Percentiles rank a stretch among this genome's conserved stretches.
phyloP scores from a whole-genome alignment of 2,329 filamentous ascomycete species.

The Sphaerulina musiva region DNA sequence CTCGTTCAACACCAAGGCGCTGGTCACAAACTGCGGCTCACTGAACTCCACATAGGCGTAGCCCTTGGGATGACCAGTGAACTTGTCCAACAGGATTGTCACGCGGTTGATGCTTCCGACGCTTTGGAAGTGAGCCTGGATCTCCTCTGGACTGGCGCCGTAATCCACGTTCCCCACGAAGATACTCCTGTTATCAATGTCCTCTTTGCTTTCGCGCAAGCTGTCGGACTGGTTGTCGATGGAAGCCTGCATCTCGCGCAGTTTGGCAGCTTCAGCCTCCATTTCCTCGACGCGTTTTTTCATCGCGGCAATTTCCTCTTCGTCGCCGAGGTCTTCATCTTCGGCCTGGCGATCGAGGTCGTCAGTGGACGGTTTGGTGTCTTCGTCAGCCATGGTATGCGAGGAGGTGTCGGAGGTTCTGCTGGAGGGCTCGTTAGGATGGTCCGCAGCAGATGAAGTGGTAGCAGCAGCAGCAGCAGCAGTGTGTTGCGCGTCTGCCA shows the following conservation, averaged over 20 bases:
- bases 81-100: constrained; percentile 95
- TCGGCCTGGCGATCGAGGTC: constrained; percentile 24
- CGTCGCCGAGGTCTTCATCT: constrained; percentile 32
- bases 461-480: background rate
- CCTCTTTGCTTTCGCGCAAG: constrained; percentile 86
- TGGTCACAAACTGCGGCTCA: constrained; percentile 84
- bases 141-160: constrained; percentile 91
- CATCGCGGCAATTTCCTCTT: constrained; percentile 45
- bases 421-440: constrained; percentile 7
- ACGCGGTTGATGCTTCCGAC: constrained; percentile 97
- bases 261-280: constrained; percentile 52
- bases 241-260: constrained; percentile 51
- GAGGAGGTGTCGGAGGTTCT: constrained; percentile 18
- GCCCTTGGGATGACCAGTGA: constrained; percentile 97
- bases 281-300: constrained; percentile 51
- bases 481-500: constrained; percentile 2
- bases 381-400: constrained; percentile 26
- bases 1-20: constrained; percentile 92
- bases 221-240: constrained; percentile 80
- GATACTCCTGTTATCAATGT: constrained; percentile 89
- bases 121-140: constrained; percentile 96
- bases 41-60: constrained; percentile 99
- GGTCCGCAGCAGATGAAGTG: background rate
- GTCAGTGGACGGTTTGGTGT: constrained; percentile 24
- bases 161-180: constrained; percentile 99